phyloP scores from a whole-genome alignment of 2,329 filamentous ascomycete genomes.

The Diplodia mutila region DNA sequence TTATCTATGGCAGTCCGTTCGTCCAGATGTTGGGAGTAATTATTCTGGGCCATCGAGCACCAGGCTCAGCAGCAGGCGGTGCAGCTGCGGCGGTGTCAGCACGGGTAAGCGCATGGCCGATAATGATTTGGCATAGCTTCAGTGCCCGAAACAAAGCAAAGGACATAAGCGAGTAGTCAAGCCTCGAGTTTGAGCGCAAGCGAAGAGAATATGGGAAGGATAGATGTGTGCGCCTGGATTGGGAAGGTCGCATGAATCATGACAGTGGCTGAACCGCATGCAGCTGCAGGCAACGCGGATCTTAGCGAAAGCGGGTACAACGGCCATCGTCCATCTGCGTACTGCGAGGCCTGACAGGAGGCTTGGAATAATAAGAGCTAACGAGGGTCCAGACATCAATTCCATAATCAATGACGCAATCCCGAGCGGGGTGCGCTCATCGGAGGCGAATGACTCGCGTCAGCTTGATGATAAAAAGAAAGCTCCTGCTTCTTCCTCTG shows the following conservation, averaged over 20 bases:
- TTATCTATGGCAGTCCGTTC: not conserved
- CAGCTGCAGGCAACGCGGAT: not conserved
- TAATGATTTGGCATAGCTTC: no score
- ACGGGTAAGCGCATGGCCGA: no score
- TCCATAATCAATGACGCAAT: conserved; percentile 23
- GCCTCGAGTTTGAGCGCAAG: not conserved
- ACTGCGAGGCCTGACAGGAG: not conserved
- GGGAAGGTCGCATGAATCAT: conserved; percentile 12
- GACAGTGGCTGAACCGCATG: not conserved
- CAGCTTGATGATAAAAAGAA: conserved; percentile 9
- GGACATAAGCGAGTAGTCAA: not conserved
- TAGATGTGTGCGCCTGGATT: not conserved
- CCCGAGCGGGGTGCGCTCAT: conserved; percentile 1
- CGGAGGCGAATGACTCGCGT: conserved; percentile 19
- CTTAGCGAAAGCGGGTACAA: not conserved
- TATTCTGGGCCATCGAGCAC: no score
- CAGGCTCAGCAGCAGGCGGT: no score
- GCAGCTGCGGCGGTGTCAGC: no score
- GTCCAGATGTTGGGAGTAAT: not conserved
- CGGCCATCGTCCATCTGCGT: not conserved
- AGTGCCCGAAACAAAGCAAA: no score
- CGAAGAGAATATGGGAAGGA: not conserved
- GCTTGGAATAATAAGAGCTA: not conserved
- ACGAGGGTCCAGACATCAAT: not conserved
- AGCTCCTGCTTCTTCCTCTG: conserved; percentile 1